Conservation (phyloP, 768 basidiomycete species). For the Solioccasus polychromus region DNA sequence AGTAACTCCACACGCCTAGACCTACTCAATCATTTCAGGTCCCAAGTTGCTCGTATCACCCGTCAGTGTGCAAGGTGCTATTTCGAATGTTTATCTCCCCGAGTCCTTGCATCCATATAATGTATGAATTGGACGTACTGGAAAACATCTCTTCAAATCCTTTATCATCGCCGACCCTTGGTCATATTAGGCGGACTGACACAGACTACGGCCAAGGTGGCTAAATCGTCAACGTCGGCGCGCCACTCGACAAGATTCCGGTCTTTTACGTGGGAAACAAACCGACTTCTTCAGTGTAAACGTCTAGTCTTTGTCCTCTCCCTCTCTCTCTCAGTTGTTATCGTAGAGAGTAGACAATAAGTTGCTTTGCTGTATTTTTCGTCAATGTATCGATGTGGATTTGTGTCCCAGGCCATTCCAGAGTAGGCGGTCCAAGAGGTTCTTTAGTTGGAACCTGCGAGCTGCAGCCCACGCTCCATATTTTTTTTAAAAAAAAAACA, state of each 20-base stretch:
- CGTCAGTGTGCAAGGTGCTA: conserved; percentile 30
- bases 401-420: too few species aligned
- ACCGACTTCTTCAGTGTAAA: conserved; percentile 29
- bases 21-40: conserved; percentile 15
- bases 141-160: conserved; percentile 9
- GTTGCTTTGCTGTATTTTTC: too few species aligned
- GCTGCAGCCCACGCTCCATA: too few species aligned
- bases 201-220: conserved; percentile 21
- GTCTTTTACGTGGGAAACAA: conserved; percentile 34
- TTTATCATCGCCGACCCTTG: background rate
- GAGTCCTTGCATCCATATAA: conserved; percentile 2
- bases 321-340: too few species aligned
- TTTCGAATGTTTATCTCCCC: conserved; percentile 15
- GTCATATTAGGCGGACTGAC: conserved; percentile 34
- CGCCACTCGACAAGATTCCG: conserved; percentile 30
- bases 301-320: conserved; percentile 2
- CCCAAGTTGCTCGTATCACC: conserved; percentile 33
- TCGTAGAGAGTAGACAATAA: too few species aligned
- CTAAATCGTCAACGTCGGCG: background rate
- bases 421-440: too few species aligned
- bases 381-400: too few species aligned
- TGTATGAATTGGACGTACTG: conserved; percentile 32
- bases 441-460: too few species aligned
- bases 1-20: background rate
- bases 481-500: background rate